Conservation (phyloP, 1,139 yeast genomes). For the Taphrina communis region DNA sequence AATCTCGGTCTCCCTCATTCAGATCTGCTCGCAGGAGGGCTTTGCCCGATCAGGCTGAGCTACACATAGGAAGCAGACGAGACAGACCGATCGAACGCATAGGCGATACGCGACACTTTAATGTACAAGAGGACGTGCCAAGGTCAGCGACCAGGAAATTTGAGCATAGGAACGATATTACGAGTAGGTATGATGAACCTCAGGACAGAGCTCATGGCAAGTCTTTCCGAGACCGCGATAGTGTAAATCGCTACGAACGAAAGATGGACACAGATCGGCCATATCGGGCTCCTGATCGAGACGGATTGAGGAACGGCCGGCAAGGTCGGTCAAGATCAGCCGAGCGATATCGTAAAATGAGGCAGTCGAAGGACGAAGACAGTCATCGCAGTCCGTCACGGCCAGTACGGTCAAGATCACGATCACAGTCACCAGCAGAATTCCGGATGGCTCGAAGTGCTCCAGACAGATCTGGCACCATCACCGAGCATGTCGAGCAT, state of each 20-base stretch:
- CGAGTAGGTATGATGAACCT: background rate
- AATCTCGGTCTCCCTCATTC: background rate
- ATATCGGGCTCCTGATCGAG: too few relatives aligned
- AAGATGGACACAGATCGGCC: too few relatives aligned
- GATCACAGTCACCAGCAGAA: background rate
- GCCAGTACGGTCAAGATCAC: background rate
- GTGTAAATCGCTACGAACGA: background rate
- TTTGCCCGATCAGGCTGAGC: constrained; percentile 7
- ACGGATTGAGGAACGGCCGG: too few relatives aligned
- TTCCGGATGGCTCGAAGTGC: background rate
- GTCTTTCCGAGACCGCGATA: background rate
- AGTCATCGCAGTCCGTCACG: too few relatives aligned
- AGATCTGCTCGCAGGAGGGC: constrained; percentile 1
- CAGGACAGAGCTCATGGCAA: background rate
- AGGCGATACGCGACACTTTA: background rate
- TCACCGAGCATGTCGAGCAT: background rate
- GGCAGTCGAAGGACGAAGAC: too few relatives aligned
- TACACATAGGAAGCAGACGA: background rate
- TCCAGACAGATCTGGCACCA: background rate
- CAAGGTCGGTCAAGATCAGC: background rate
- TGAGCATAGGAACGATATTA: constrained; percentile 1
- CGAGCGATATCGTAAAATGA: background rate
- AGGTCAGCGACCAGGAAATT: background rate
- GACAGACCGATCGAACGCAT: background rate
- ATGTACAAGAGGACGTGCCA: background rate